Evolutionary conservation across 2,329 filamentous ascomycete species (phyloP), one percentile per base, ranked within the genome.

Genomic region (Epichloe uncinata): DNA sequence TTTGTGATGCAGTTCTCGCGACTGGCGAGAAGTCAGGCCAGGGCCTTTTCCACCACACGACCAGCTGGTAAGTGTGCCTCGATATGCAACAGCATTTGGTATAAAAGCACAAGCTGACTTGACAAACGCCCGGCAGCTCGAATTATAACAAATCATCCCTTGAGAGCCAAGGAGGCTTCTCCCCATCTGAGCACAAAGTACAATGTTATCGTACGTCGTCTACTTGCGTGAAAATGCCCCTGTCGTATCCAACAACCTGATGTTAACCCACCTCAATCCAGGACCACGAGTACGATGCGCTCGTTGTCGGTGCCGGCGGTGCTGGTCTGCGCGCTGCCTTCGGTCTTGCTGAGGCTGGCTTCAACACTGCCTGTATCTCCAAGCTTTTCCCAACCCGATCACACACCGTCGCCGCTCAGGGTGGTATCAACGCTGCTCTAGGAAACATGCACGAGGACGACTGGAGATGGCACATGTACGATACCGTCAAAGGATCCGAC

Each of bases 381-480:
- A 91, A 91, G 75, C 81, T 91, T 53, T 91, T 91, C 74, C 87
- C 87, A 46, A 93, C 87, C 48, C 77, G 87, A 75, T 84, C 79
- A 67, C 87, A 93, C 70, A 93, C 87, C 8, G 87, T 93, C 60
- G 87, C 87, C 52, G 81, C 81, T 40, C 81, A 85, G 69, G 87
- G 87, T 65, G 87, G 87, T 63, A 91, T 93, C 75, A 93, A 93
- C 68, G 87, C 87, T 50, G 87, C 87, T 47, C 77, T 93, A 50
- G 87, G 87, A 64, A 95, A 95, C 74, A 96, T 96, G 90, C 89
- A 95, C 77, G 81, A 91, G 75, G 90, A 96, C 64, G 89, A 96
- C 73, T 96, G 90, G 90, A 83, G 89, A 76, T 96, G 90, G 90
- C 90, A 96, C 73, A 96, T 96, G 90, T 96, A 96, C 76, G 90